A percentile compares a stretch with the other conserved stretches of the same genome.
Evolutionary conservation across 805 yeast species (phyloP).

Genomic region (Starmerella tilneyi): DNA sequence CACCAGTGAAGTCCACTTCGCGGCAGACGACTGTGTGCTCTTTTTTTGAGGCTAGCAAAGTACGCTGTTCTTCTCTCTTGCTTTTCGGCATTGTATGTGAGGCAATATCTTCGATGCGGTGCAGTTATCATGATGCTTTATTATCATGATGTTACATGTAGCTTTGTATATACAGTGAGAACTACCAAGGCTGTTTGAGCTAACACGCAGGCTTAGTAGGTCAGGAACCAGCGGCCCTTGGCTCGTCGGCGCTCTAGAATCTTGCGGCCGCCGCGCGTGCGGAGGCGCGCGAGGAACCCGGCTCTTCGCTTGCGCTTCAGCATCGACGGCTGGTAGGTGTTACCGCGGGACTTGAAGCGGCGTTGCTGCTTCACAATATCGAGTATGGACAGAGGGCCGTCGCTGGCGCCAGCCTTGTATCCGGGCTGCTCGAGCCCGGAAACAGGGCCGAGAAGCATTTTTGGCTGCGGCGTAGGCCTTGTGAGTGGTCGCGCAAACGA

Average conservation of each 20-base stretch:
- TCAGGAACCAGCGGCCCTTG: slow-evolving; percentile 88
- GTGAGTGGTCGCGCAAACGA: slow-evolving; percentile 19
- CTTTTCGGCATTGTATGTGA: too few relatives aligned
- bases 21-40: not conserved
- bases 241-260: slow-evolving; percentile 65
- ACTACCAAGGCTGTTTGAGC: too few relatives aligned
- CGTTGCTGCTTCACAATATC: slow-evolving; percentile 19
- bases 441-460: not conserved
- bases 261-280: slow-evolving; percentile 63
- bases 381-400: slow-evolving; percentile 12
- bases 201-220: slow-evolving; percentile 60
- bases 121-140: too few relatives aligned
- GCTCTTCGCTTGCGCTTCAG: slow-evolving; percentile 78
- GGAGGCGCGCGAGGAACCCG: slow-evolving; percentile 81
- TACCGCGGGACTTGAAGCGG: slow-evolving; percentile 64
- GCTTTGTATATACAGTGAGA: not conserved
- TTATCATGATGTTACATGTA: too few relatives aligned
- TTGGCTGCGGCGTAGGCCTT: slow-evolving; percentile 13
- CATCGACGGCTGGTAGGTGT: slow-evolving; percentile 89
- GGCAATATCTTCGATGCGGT: too few relatives aligned
- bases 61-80: too few relatives aligned
- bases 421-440: not conserved
- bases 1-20: not conserved
- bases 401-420: not conserved
- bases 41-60: too few relatives aligned